Conservation (phyloP, 2,329 filamentous ascomycete species). For the Venturia nashicola region DNA sequence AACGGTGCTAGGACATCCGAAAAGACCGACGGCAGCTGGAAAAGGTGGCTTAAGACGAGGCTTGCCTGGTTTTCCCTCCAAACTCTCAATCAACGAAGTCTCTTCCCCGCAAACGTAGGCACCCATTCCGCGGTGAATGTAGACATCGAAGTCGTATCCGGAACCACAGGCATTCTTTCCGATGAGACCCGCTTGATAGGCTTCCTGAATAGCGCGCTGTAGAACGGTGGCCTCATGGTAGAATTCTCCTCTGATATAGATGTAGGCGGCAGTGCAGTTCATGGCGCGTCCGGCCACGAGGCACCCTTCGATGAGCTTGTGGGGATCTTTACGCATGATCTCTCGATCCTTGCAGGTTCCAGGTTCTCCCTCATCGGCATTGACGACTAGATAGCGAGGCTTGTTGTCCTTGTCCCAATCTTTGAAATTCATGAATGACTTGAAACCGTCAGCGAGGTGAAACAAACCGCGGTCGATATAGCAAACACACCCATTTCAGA, state of each 20-base stretch:
- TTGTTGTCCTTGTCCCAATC: constrained; percentile 97
- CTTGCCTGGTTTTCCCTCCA: constrained; percentile 98
- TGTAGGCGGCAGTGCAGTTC: constrained; percentile 98
- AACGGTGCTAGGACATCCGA: constrained; percentile 95
- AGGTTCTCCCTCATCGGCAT: constrained; percentile 96
- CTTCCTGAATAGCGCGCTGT: constrained; percentile 93
- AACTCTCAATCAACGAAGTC: constrained; percentile 92
- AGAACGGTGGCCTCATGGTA: constrained; percentile 89
- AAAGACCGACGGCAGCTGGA: constrained; percentile 91
- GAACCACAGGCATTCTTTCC: constrained; percentile 97
- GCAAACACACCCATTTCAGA: constrained; percentile 80
- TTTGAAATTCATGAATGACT: constrained; percentile 99
- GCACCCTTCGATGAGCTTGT: constrained; percentile 97
- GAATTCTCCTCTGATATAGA: constrained; percentile 98
- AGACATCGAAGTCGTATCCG: constrained; percentile 97
- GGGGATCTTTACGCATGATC: constrained; percentile 99
- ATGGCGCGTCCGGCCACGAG: constrained; percentile 92
- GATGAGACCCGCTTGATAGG: constrained; percentile 86
- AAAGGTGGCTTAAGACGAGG: constrained; percentile 97
- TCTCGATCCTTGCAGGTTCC: constrained; percentile 99
- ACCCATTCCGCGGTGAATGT: constrained; percentile 89
- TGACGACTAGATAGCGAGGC: constrained; percentile 93
- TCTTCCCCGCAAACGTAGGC: constrained; percentile 98
- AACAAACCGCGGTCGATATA: background rate
- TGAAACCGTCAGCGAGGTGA: constrained; percentile 3